Percentiles rank a stretch among this genome's conserved stretches.
Conservation (phyloP, 345 rosid genomes). For the Bruguiera sexangula region DNA sequence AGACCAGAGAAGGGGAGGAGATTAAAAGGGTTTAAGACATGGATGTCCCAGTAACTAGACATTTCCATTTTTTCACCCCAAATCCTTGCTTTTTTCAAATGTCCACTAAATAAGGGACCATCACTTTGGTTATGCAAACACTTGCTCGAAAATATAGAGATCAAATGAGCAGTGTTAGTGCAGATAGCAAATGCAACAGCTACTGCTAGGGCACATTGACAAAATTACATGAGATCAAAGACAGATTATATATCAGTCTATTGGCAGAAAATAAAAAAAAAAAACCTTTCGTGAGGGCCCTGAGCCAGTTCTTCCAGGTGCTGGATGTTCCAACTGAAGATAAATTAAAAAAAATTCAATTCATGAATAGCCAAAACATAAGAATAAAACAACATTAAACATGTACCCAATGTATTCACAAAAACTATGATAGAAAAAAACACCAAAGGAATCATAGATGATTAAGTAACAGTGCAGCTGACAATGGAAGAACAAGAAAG, state of each 20-base stretch:
- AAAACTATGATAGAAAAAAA: background rate
- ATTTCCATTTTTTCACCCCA: no score
- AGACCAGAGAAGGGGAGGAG: no score
- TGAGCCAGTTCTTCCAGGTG: slow-evolving; percentile 61
- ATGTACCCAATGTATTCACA: background rate
- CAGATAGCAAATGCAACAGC: background rate
- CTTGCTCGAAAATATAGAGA: no score
- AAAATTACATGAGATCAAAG: slow-evolving; percentile 2
- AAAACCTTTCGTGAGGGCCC: slow-evolving; percentile 89
- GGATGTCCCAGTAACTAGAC: no score
- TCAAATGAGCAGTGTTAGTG: no score
- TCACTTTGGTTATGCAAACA: no score
- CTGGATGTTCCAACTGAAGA: slow-evolving; percentile 68
- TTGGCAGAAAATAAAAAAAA: background rate
- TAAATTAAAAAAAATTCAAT: slow-evolving; percentile 14
- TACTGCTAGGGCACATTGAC: slow-evolving; percentile 2
- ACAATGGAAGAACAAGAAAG: background rate
- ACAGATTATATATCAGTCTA: slow-evolving; percentile 3
- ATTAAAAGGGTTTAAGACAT: no score
- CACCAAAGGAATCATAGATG: background rate
- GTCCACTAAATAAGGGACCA: no score
- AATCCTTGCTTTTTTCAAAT: no score
- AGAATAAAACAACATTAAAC: slow-evolving; percentile 4
- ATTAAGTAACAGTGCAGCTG: slow-evolving; percentile 3
- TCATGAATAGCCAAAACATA: slow-evolving; percentile 11